These are phyloP conservation scores for Xylariaceae sp. DNA, from an alignment of 2,329 filamentous ascomycete genomes.

Conservation along the genomic window DNA sequence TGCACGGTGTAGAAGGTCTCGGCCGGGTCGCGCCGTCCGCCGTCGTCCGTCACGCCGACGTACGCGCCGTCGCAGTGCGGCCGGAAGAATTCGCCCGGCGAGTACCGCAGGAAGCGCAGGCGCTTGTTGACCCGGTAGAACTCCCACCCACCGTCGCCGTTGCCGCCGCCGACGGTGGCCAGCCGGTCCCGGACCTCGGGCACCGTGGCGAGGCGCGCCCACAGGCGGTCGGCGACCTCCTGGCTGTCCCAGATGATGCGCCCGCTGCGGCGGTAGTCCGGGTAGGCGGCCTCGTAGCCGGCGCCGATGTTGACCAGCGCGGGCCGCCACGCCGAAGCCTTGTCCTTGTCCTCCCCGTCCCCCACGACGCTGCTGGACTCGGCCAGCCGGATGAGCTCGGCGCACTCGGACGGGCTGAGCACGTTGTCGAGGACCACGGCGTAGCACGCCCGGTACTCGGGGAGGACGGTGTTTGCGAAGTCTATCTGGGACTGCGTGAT, in stretches of 20 bases:
- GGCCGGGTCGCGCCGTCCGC: constrained; percentile 35
- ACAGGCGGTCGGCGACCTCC: constrained; percentile 54
- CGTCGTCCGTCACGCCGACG: constrained; percentile 38
- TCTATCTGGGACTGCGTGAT: constrained; percentile 44
- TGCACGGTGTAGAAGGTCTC: constrained; percentile 48
- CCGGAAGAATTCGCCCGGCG: constrained; percentile 63
- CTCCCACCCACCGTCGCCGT: constrained; percentile 30
- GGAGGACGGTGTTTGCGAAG: constrained; percentile 42
- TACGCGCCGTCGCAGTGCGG: constrained; percentile 64
- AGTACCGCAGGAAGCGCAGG: constrained; percentile 69
- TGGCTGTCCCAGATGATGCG: constrained; percentile 68
- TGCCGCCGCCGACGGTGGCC: constrained; percentile 23
- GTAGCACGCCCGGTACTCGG: constrained; percentile 45
- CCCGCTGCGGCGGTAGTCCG: constrained; percentile 60
- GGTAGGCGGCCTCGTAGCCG: constrained; percentile 50
- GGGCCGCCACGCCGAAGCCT: constrained; percentile 48
- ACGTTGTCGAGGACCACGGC: constrained; percentile 58
- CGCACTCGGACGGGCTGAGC: constrained; percentile 57
- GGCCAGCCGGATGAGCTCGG: constrained; percentile 40
- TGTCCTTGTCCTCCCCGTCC: constrained; percentile 16
- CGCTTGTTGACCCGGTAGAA: constrained; percentile 58
- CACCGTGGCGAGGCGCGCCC: constrained; percentile 45
- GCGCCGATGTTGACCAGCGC: constrained; percentile 61
- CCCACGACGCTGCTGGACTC: constrained; percentile 45
- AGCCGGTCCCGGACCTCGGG: constrained; percentile 35